Percentiles rank a stretch among this genome's conserved stretches.
Conservation (phyloP, 495 filamentous ascomycete species). For the Cudoniella acicularis region DNA sequence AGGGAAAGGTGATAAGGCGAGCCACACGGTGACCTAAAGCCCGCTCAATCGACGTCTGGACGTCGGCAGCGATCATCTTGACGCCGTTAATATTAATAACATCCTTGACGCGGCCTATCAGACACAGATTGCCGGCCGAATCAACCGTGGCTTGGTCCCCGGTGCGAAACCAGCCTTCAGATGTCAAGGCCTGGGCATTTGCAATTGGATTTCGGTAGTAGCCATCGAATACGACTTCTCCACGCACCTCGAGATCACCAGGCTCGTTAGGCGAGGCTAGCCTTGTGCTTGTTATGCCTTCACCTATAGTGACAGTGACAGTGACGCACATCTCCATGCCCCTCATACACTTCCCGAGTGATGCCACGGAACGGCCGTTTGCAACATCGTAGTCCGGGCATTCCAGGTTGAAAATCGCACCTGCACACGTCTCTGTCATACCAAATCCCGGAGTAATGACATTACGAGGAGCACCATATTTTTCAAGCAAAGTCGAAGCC, state of each 20-base stretch:
- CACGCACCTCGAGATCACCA: constrained; percentile 72
- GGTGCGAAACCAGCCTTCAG: constrained; percentile 76
- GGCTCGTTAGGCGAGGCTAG: constrained; percentile 27
- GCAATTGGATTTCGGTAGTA: constrained; percentile 66
- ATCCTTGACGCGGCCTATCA: constrained; percentile 80
- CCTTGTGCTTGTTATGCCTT: too few species aligned
- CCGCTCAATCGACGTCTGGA: background rate
- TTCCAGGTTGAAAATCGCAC: constrained; percentile 74
- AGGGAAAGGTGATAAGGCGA: background rate
- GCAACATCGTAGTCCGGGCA: constrained; percentile 28
- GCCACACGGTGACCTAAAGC: background rate
- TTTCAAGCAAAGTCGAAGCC: constrained; percentile 5
- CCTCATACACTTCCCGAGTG: constrained; percentile 36
- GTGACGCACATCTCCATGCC: constrained; percentile 35
- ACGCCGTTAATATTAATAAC: constrained; percentile 51
- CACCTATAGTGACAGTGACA: too few species aligned
- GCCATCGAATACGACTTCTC: constrained; percentile 69
- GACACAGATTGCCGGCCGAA: constrained; percentile 53
- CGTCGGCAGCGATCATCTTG: background rate
- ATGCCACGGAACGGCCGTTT: constrained; percentile 28
- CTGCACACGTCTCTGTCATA: constrained; percentile 86
- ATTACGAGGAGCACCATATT: background rate
- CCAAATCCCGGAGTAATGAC: constrained; percentile 68
- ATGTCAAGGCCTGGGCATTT: constrained; percentile 60
- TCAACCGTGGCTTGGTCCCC: constrained; percentile 61